Evolutionary conservation across 2,329 filamentous ascomycete species (phyloP), one percentile per base, ranked within the genome.

Genomic region (Cytospora schulzeri): DNA sequence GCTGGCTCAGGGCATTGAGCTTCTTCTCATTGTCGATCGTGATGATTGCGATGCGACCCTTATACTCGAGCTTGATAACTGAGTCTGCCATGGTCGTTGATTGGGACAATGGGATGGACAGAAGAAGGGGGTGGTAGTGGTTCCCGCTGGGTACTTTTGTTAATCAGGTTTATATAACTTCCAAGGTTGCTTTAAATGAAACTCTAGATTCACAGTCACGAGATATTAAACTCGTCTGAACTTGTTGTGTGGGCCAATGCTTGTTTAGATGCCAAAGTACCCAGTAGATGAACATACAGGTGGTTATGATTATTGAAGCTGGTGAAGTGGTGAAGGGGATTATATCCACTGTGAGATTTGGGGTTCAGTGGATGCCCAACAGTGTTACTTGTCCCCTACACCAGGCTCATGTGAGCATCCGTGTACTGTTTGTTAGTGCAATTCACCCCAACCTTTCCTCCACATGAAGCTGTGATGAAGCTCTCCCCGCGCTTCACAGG

Each of bases 1-100:
- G 79, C 71, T 85, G 82, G 66, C 80, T 85, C 59, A 97, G 79
- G 35, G 94, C 92, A 76, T 96, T 96, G 76, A 98, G 91, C 80
- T 97, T 97, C 74, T 88, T 85, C 62, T 89, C 85, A 59, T 91
- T 90, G 78, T 93, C 89, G 74, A 99, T 88, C 22, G 92, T 97
- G 76, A 99, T 88, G 73, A 93, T 86, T 72, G 94, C 92, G 68
- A 93, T 79, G 66, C 88, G 88, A 75, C 86, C 89, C 71, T 82
- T 80, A 76, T 88, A 91, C 67, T 87, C 82, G 71, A 91, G 73
- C 55, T 81, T 75, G 69, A 80, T 83, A 66, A 89, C 81, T 58
- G 77, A 75, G 67, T 85, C 76, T 38, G 74, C 70, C 77, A 80
- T 80, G 60, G 19, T 63, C 19, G 17, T 35, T 29, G 52, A 60